Evolutionary conservation across 306 rosid species (phyloP), one percentile per base, ranked within the genome.

Genomic region (Adenanthera pavonina): DNA sequence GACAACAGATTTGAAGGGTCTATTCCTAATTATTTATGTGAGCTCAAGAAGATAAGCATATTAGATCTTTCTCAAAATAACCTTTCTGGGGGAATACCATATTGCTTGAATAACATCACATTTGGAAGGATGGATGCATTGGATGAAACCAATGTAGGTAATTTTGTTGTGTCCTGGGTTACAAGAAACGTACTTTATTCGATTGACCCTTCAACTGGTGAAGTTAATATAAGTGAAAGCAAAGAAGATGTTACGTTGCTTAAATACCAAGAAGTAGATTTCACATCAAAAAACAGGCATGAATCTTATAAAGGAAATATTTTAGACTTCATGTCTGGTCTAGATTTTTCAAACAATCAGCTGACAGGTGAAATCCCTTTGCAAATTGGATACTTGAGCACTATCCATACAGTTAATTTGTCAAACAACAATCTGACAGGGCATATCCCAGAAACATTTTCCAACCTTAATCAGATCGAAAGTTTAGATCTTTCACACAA

Each of bases 291-390:
- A 43, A 7, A 3, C 0, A 83, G 82, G 30, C 33, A 56, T 48
- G 61, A 62, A 20, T 61, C 68, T 2, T 78, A 49, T 17, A 38
- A 51, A 13, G 76, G 62, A 40, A 10, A 0, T 6, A 71, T 83
- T 14, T 66, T 77, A 3, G 17, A 83, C 38, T 40, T 36, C 40
- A 83, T 77, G 82, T 68, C 62, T 10, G 86, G 79, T 0, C 7
- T 83, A 6, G 86, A 83, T 72, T 15, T 83, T 6, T 83, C 79
- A n/a, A 0, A 1, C 4, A 83, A 83, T 34, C n/a, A 77, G 0
- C 5, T 83, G 34, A 77, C 5, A 5, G 62, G 34, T 56, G 13
- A 56, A 56, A 56, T 19, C 2, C 34, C 13, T 56, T 56, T 13
- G 19, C 5, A 78, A 15, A 47, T 82, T 7, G 82, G 85, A n/a